Base-by-base conservation (phyloP, 1,139 yeast genomes). In the Hanseniaspora gamundiae region DNA sequence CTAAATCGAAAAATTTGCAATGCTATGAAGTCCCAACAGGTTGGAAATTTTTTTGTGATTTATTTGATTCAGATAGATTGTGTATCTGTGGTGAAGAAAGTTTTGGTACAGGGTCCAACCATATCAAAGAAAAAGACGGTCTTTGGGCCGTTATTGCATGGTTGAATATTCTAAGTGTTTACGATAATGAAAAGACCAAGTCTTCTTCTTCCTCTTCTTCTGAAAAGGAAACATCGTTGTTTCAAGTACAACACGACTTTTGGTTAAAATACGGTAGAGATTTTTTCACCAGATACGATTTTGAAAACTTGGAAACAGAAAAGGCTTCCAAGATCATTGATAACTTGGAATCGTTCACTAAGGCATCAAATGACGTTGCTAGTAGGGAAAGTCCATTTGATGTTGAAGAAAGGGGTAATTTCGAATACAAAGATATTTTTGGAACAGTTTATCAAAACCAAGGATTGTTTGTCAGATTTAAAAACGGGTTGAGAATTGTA, bases 81-180 rank as follows among this genome's bases (percentile, higher is more conserved):
- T 84, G 95, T 50, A 91, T 91, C 57, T 93, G 98, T 67, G 98
- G 98, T 52, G 98, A 91, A 67, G 98, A 91, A 67, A 82, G 94
- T 38, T 91, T 91, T 57, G 98, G 98, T 59, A 91, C 98, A 24
- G 98, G 98, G 38, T 86, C 96, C 21, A 83, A 91, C 67, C 98
- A 91, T 61, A 83, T 93, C 51, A 82, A 98, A 62, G 98, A 91
- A 65, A 91, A 91, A 66, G 98, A 91, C 64, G 98, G 98, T 49
- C 67, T 91, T 48, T 91, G 98, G 98, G 98, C 98, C 27, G 76
- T 91, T 58, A 75, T 85, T 49, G 97, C 98, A 3, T 91, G 98
- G 98, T 75, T 93, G 59, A 93, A 93, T 59, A 84, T 91, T 47
- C 73, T 91, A 57, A 97, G 97, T 16, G 86, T 81, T 42, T 81